phyloP scores from a whole-genome alignment of 805 yeast species.

The Saccharomycopsis fodiens region DNA sequence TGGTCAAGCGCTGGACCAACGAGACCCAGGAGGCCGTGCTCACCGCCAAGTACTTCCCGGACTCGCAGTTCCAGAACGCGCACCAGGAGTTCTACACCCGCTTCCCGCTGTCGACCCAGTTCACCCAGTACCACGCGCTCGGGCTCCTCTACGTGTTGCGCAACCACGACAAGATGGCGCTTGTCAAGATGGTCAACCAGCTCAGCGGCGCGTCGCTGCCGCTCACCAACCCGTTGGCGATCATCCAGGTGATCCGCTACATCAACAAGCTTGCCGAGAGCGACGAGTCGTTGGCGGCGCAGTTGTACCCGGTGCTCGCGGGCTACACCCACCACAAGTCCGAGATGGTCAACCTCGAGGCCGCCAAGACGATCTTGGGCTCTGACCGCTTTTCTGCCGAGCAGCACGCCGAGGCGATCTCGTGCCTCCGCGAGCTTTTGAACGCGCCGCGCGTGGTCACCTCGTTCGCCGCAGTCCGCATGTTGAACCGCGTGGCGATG shows the following conservation, averaged over 20 bases:
- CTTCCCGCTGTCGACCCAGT: constrained; percentile 65
- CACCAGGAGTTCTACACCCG: constrained; percentile 20
- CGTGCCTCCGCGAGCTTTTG: constrained; percentile 66
- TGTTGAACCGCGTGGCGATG: constrained; percentile 78
- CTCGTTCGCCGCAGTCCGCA: constrained; percentile 88
- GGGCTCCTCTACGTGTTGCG: constrained; percentile 84
- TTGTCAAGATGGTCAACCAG: constrained; percentile 82
- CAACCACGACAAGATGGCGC: constrained; percentile 88
- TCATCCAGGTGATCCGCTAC: constrained; percentile 77
- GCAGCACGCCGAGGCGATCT: constrained; percentile 63
- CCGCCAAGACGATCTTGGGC: constrained; percentile 65
- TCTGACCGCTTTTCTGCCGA: constrained; percentile 51
- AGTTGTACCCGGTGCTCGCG: constrained; percentile 55
- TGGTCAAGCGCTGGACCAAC: constrained; percentile 87
- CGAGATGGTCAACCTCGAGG: constrained; percentile 89
- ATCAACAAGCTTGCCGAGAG: constrained; percentile 65
- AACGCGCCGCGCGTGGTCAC: constrained; percentile 86
- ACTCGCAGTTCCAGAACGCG: constrained; percentile 22
- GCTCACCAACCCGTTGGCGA: constrained; percentile 74
- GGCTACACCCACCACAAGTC: constrained; percentile 72
- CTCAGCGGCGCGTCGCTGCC: constrained; percentile 49
- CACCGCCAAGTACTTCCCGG: constrained; percentile 40
- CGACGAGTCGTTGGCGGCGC: constrained; percentile 51
- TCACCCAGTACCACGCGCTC: constrained; percentile 92
- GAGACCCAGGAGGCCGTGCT: constrained; percentile 89